Base-by-base conservation (phyloP, 768 basidiomycete species). In the Leccinellum luteum region DNA sequence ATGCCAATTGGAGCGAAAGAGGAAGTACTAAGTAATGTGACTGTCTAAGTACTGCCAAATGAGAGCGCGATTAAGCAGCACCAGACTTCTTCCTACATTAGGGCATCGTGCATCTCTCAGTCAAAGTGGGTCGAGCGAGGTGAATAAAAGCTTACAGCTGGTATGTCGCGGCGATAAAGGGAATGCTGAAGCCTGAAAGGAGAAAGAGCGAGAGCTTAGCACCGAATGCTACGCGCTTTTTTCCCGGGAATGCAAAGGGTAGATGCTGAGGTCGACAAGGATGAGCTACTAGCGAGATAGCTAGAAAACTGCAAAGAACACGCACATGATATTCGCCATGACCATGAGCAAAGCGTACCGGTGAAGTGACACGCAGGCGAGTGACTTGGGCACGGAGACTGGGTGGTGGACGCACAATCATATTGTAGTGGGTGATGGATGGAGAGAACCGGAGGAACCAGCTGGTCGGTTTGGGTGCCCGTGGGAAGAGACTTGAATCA, bases 151-250 rank as follows among this genome's bases (percentile, higher is more conserved):
- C 89, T 62, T 63, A 91, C 89, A 91, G 60, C 71, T 90, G 88
- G 66, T 79, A 83, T 38, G 66, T 70, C 5, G 82, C 75, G 6
- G 87, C 88, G 54, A 79, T 61, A 71, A 91, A 85, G 27, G 89
- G 89, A 60, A 90, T 81, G 56, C 79, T 70, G 70, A 89, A 88
- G 13, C 88, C 89, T 13, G 75, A 58, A 14, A 69, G 49, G 55
- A 91, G 76, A 71, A 66, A 76, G 52, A 59, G 60, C 27, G 64
- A 65, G 3, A 75, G 63, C 53, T 73, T 73, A 35, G 66, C 21
- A 15, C 64, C 75, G 57, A 84, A 85, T 12, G 72, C 60, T n/a
- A 63, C 59, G 64, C 80, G 85, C 56, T 76, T 83, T 57, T 80
- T 73, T 19, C 76, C 79, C 50, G 81, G 84, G 62, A 73, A 80